Base-by-base conservation (phyloP, 768 basidiomycete genomes). In the Mycena filopes region DNA sequence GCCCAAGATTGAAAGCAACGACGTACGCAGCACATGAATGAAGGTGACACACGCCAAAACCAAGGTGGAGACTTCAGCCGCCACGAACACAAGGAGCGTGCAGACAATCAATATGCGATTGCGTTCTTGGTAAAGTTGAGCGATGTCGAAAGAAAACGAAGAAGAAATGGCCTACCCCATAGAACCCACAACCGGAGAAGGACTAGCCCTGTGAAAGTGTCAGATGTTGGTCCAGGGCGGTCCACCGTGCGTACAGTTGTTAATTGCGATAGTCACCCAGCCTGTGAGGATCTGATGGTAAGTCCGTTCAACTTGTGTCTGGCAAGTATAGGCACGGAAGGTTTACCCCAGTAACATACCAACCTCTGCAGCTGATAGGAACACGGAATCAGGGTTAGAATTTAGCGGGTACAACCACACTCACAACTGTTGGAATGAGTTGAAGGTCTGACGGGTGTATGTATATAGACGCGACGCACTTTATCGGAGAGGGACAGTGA, bases 181-280 rank as follows among this genome's bases (percentile, higher is more conserved):
- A 81, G 66, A 25, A 77, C 68, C 81, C 81, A 82, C 10, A 82
- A 29, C 2, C 79, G 77, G n/a, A 82, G 69, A 38, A 82, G 67
- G 13, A 82, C 70, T 23, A 82, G 72, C 62, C 81, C 81, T 82
- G 53, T 11, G 9, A 47, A 29, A 33, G 29, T 18, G n/a, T 26
- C 15, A 33, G 36, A 55, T 36, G 25, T 53, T 25, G 42, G 21
- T 15, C 23, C 36, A 12, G 21, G 20, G 40, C 10, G 36, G 11
- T 13, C 20, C 46, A 9, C 7, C 9, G 2, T 3, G 21, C 69
- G 25, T 51, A 80, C 81, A 82, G 42, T 81, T 78, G 47, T 76
- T 77, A 26, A 73, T 73, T 6, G 72, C 75, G 21, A 78, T 72
- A 26, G 78, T 77, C n/a, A 79, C 15, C 67, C 78, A 73, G 20